A percentile compares a stretch with the other conserved stretches of the same genome.
Evolutionary conservation across 1,284 basidiomycete genomes (phyloP).

Genomic region (Cryptococcus sp.): DNA sequence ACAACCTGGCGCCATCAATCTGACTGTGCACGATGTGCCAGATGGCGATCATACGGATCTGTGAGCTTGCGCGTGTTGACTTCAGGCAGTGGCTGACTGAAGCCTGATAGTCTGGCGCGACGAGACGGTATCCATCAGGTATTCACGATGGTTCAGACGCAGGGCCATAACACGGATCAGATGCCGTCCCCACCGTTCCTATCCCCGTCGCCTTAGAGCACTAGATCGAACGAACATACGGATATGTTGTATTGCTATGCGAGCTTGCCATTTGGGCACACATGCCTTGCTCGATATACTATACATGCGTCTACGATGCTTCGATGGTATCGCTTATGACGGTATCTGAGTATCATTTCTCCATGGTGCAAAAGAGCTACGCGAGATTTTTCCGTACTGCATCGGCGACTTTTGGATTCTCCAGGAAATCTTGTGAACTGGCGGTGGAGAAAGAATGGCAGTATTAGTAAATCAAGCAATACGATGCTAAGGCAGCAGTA

Average conservation of each 20-base stretch:
- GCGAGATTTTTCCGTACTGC: background rate
- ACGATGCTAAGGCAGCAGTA: background rate
- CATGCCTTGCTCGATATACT: background rate
- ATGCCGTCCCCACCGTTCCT: background rate
- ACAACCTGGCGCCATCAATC: constrained; percentile 16
- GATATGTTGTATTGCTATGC: background rate
- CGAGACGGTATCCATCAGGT: constrained; percentile 30
- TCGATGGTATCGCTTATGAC: background rate
- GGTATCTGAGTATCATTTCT: background rate
- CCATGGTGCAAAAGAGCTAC: background rate
- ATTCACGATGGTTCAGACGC: constrained; percentile 18
- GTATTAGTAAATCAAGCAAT: no score
- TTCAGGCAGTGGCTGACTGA: background rate
- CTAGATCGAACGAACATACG: background rate
- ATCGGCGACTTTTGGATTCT: background rate
- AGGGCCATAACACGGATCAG: constrained; percentile 1
- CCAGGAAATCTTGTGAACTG: background rate
- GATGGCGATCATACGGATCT: constrained; percentile 35
- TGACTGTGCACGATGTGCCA: constrained; percentile 31
- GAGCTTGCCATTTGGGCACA: background rate
- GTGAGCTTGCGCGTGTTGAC: constrained; percentile 7
- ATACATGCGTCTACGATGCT: background rate
- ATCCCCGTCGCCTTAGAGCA: background rate
- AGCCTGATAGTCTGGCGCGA: constrained; percentile 12
- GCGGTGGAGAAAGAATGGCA: background rate